phyloP scores from a whole-genome alignment of 1,139 yeast species.

The Magnusiomyces sp. region DNA sequence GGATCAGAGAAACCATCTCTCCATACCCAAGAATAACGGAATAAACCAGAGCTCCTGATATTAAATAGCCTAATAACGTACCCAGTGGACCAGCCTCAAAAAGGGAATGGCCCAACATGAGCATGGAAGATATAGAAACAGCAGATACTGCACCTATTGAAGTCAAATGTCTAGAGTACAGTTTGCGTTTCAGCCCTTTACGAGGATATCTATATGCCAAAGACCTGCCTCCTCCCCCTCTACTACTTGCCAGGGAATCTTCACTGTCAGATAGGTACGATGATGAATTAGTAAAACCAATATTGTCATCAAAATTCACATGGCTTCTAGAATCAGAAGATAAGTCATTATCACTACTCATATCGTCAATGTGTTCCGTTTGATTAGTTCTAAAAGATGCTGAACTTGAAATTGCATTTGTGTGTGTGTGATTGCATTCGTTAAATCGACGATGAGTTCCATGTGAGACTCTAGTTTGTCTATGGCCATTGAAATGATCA shows the following conservation, averaged over 20 bases:
- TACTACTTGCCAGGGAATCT: constrained; percentile 8
- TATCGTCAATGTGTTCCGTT: constrained; percentile 13
- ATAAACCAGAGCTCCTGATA: constrained; percentile 60
- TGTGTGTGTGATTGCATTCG: not conserved
- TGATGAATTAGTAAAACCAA: constrained; percentile 3
- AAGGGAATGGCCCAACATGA: constrained; percentile 72
- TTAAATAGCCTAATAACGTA: constrained; percentile 56
- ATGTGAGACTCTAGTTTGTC: constrained; percentile 22
- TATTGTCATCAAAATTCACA: constrained; percentile 1
- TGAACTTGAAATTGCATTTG: not conserved
- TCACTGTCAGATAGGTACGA: constrained; percentile 8
- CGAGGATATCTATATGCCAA: not conserved
- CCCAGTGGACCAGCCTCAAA: constrained; percentile 81
- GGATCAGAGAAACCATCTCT: constrained; percentile 79
- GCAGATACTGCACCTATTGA: constrained; percentile 82
- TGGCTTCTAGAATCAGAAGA: not conserved
- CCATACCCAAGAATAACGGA: constrained; percentile 70
- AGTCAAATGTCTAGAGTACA: constrained; percentile 64
- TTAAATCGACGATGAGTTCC: constrained; percentile 5
- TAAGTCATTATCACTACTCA: constrained; percentile 10
- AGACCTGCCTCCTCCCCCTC: not conserved
- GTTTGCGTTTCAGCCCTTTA: constrained; percentile 38
- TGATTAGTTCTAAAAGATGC: not conserved
- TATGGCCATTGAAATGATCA: constrained; percentile 25
- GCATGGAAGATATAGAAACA: constrained; percentile 70